Evolutionary conservation across 2,329 filamentous ascomycete species (phyloP).

Genomic region (Hymenoscyphus fraxineus): DNA sequence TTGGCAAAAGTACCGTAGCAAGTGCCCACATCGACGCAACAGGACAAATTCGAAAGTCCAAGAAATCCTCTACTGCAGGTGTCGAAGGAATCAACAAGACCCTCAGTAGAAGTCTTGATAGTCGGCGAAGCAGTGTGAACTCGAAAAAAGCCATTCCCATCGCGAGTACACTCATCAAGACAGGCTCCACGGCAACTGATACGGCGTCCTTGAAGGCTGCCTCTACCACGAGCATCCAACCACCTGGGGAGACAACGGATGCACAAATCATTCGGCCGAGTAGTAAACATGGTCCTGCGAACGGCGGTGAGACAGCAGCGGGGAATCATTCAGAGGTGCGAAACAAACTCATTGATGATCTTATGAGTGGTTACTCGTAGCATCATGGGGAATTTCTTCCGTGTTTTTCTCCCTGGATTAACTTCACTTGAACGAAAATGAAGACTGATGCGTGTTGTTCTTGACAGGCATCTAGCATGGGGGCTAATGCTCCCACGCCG

Average conservation of each 20-base stretch:
- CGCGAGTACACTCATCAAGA: constrained; percentile 24
- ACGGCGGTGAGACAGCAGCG: not conserved
- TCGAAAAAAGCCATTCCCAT: constrained; percentile 69
- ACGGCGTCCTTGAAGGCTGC: constrained; percentile 25
- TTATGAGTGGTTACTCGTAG: constrained; percentile 29
- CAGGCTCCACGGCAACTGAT: constrained; percentile 25
- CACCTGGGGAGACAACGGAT: constrained; percentile 21
- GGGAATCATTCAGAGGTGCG: constrained; percentile 26
- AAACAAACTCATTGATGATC: constrained; percentile 27
- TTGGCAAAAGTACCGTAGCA: constrained; percentile 88
- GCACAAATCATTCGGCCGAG: constrained; percentile 20
- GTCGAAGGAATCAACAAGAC: constrained; percentile 74
- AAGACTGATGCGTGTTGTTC: not conserved
- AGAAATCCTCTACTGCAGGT: constrained; percentile 43
- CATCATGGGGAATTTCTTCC: not conserved
- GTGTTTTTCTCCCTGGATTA: not conserved
- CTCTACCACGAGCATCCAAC: constrained; percentile 20
- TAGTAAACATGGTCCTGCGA: constrained; percentile 15
- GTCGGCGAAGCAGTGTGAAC: constrained; percentile 79
- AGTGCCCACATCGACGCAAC: constrained; percentile 82
- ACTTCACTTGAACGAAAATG: not conserved
- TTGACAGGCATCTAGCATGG: not conserved
- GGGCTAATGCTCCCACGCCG: not conserved
- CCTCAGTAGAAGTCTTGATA: constrained; percentile 83
- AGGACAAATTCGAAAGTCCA: constrained; percentile 59